Conservation (phyloP, 2,329 filamentous ascomycete species). For the Rutstroemia sp. region DNA sequence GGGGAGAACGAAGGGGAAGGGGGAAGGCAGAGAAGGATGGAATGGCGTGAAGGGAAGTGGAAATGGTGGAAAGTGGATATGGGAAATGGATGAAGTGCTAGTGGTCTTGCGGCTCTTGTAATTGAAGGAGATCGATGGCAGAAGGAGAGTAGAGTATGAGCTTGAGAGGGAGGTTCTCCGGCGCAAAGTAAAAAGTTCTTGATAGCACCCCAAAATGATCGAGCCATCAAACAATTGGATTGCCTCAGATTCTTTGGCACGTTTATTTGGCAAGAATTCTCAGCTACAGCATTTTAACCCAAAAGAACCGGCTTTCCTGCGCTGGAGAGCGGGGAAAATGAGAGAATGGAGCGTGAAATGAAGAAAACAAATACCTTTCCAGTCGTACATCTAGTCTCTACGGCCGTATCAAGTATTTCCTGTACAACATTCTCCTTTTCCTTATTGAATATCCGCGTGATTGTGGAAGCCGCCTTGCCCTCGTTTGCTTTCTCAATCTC, state of each 20-base stretch:
- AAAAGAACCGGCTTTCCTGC: too few species aligned
- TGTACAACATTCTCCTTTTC: slow-evolving; percentile 39
- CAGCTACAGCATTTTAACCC: too few species aligned
- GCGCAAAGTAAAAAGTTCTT: too few species aligned
- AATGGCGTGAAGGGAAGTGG: background rate
- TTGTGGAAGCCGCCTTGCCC: slow-evolving; percentile 12
- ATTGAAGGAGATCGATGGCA: too few species aligned
- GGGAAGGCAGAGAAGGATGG: background rate
- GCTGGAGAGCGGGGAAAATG: slow-evolving; percentile 54
- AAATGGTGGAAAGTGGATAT: background rate
- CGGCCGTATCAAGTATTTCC: slow-evolving; percentile 55
- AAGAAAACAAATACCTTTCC: slow-evolving; percentile 52
- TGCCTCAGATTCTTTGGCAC: too few species aligned
- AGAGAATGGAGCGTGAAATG: slow-evolving; percentile 55
- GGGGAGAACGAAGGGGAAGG: background rate
- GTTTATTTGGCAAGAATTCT: too few species aligned
- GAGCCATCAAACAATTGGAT: too few species aligned
- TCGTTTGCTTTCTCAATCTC: slow-evolving; percentile 40
- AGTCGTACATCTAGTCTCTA: slow-evolving; percentile 46
- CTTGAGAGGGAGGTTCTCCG: too few species aligned
- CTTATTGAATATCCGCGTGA: slow-evolving; percentile 18
- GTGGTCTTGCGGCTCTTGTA: too few species aligned
- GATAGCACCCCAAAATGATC: too few species aligned
- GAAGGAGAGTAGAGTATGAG: too few species aligned
- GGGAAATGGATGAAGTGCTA: too few species aligned